Evolutionary conservation across 78 protist genomes (phyloP), one percentile per base, ranked within the genome.

Genomic region (Bodo saltans): DNA sequence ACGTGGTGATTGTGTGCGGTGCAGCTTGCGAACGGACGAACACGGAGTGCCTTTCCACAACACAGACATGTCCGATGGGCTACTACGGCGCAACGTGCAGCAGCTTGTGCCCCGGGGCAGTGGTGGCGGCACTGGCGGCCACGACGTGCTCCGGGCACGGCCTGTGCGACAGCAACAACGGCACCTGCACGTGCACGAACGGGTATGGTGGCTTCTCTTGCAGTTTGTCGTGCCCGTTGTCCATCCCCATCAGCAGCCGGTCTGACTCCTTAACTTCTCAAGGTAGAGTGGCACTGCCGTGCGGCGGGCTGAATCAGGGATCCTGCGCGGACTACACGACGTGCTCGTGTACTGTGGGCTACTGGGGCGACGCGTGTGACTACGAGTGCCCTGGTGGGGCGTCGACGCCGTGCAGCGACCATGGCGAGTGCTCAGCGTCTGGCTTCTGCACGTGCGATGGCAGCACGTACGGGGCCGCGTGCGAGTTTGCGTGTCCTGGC

Each of bases 341-440:
- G 60, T 47, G 60, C 17, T 8, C 60, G n/a, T 47, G 60, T 17
- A 47, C 60, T 17, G 60, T 47, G 60, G 60, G 60, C n/a, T 47
- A 17, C n/a, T 8, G 60, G n/a, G 60, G 60, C 60, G 60, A 8
- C 17, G 60, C n/a, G 17, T 47, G 60, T 17, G 60, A 47, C 60
- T 17, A 17, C 21, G 81, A 76, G 69, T 76, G 81, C 60, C n/a
- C n/a, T n/a, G 81, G 81, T 29, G 81, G 81, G 30, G 52, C 81
- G 25, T 32, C 69, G 25, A 40, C 52, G 30, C 69, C 81, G 21
- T 76, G 81, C 69, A 76, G 33, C 69, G 81, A 29, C 11, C 17
- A 37, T 67, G 81, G 81, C 67, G 11, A 12, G n/a, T 47, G 60
- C 17, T 8, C 60, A 8, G 17, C 8, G n/a, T 8, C 8, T 17